Conservation (phyloP, 2,329 filamentous ascomycete species). For the Trichoderma atrobrunneum region DNA sequence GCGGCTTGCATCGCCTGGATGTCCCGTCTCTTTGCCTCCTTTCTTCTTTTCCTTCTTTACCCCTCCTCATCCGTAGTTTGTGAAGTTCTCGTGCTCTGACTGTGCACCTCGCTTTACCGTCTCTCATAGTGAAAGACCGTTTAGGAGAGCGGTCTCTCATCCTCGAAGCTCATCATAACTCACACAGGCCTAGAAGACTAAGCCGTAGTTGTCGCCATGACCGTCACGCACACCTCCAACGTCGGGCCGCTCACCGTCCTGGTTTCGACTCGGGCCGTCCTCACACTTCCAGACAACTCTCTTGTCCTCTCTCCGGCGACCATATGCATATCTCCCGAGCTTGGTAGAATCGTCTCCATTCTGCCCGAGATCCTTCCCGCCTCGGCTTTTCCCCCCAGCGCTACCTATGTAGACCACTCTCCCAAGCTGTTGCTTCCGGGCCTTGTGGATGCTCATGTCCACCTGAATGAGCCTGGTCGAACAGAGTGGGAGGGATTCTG, state of each 20-base stretch:
- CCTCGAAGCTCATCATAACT: background rate
- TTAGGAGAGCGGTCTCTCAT: constrained; percentile 3
- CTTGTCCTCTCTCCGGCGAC: constrained; percentile 74
- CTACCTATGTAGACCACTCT: constrained; percentile 78
- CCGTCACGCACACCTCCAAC: constrained; percentile 27
- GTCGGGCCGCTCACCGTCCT: constrained; percentile 63
- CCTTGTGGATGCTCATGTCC: constrained; percentile 93
- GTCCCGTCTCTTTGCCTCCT: background rate
- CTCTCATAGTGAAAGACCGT: background rate
- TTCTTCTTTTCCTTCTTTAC: background rate
- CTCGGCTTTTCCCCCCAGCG: constrained; percentile 69
- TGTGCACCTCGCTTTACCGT: constrained; percentile 2
- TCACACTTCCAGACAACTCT: constrained; percentile 64
- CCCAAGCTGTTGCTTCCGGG: constrained; percentile 84
- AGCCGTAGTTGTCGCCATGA: constrained; percentile 29
- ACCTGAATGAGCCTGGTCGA: constrained; percentile 93
- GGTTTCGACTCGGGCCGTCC: constrained; percentile 77
- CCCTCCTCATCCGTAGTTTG: background rate
- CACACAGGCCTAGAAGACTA: background rate
- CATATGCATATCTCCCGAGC: constrained; percentile 70
- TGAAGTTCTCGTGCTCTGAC: background rate
- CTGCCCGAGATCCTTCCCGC: constrained; percentile 70
- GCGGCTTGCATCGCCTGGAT: background rate
- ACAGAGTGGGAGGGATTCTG: constrained; percentile 99
- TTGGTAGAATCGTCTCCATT: constrained; percentile 81